These are phyloP conservation scores for Zymoseptoria crescenta DNA, from an alignment of 2,329 filamentous ascomycete species.

Conservation along the genomic window DNA sequence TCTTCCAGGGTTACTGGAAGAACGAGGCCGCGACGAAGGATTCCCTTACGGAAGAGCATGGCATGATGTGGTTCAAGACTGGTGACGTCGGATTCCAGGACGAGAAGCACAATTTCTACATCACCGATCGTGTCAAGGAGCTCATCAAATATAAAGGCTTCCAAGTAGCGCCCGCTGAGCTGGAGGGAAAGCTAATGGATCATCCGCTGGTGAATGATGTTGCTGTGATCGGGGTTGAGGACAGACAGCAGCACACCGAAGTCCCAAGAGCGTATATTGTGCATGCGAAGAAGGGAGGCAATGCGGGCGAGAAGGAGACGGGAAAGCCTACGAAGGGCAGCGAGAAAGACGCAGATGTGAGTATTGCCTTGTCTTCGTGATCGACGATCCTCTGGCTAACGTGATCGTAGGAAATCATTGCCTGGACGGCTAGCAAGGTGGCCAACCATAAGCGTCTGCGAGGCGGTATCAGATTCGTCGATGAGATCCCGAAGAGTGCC, in stretches of 20 bases:
- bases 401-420: conserved; percentile 30
- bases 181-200: conserved; percentile 39
- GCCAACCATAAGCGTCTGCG: conserved; percentile 41
- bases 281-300: conserved; percentile 30
- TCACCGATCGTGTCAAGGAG: conserved; percentile 77
- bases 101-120: conserved; percentile 71
- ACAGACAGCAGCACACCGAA: conserved; percentile 40
- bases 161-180: conserved; percentile 42
- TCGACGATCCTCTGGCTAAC: background rate
- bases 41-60: conserved; percentile 56
- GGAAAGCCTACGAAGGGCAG: conserved; percentile 13
- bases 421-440: conserved; percentile 38
- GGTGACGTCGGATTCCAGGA: conserved; percentile 80
- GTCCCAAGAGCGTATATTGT: conserved; percentile 40
- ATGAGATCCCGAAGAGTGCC: conserved; percentile 41
- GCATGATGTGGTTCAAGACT: conserved; percentile 68
- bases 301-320: conserved; percentile 24
- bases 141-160: conserved; percentile 52
- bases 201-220: conserved; percentile 39
- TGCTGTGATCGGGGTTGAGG: conserved; percentile 41
- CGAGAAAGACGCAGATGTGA: conserved; percentile 27
- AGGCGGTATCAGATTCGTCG: conserved; percentile 40
- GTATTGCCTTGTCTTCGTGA: background rate
- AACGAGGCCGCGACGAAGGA: conserved; percentile 62
- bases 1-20: conserved; percentile 73